These are phyloP conservation scores for Spathaspora sp. DNA, from an alignment of 805 yeast species.

Conservation along the genomic window DNA sequence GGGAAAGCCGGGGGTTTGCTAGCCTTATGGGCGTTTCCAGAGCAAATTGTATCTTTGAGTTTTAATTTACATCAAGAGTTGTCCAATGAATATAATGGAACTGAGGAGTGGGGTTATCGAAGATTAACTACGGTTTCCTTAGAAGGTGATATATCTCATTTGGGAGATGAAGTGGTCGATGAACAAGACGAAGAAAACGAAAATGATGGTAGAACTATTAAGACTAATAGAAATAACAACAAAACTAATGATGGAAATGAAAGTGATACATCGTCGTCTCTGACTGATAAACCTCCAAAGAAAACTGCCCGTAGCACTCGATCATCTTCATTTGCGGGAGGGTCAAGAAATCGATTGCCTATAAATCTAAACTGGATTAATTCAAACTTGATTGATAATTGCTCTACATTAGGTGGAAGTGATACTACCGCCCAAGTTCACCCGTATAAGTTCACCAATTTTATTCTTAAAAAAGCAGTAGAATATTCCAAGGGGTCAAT, in stretches of 20 bases:
- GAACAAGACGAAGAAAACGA: conserved; percentile 11
- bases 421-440: conserved; percentile 96
- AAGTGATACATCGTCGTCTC: conserved; percentile 13
- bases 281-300: conserved; percentile 28
- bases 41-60: conserved; percentile 84
- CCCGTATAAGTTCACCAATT: conserved; percentile 90
- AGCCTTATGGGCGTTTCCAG: conserved; percentile 97
- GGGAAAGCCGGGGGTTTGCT: conserved; percentile 97
- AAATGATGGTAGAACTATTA: conserved; percentile 9
- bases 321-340: conserved; percentile 7
- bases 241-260: conserved; percentile 5
- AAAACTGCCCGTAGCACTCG: conserved; percentile 34
- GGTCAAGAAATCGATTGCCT: conserved; percentile 39
- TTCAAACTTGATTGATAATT: conserved; percentile 57
- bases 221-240: neutral
- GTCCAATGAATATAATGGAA: conserved; percentile 78
- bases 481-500: conserved; percentile 66
- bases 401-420: conserved; percentile 78
- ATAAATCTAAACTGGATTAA: conserved; percentile 74
- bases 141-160: conserved; percentile 68
- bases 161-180: conserved; percentile 22
- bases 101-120: conserved; percentile 87
- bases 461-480: conserved; percentile 71
- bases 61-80: conserved; percentile 83
- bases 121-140: conserved; percentile 79